phyloP scores from a whole-genome alignment of 345 rosid genomes.

The Mangifera indica region DNA sequence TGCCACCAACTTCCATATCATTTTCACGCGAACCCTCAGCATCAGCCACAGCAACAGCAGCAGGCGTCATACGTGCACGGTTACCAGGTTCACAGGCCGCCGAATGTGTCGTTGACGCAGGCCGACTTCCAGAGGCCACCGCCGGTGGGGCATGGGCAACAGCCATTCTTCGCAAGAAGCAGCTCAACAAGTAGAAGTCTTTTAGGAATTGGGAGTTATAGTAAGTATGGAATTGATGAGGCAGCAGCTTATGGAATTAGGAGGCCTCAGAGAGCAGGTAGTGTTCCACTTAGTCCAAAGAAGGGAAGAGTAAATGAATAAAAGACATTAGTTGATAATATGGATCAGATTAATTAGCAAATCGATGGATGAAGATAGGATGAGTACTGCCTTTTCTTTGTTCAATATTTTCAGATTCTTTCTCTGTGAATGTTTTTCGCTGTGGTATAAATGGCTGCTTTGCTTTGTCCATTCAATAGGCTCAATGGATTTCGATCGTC shows the following conservation, averaged over 20 bases:
- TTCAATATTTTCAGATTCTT: too few species aligned
- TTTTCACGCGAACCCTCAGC: conserved; percentile 30
- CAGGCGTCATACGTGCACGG: conserved; percentile 7
- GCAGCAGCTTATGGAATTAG: conserved; percentile 16
- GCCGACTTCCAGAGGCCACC: conserved; percentile 28
- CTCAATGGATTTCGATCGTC: not conserved
- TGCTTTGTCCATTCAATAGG: not conserved
- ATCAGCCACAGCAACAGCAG: conserved; percentile 32
- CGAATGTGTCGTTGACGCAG: conserved; percentile 8
- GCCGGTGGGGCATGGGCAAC: conserved; percentile 17
- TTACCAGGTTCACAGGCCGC: conserved; percentile 20
- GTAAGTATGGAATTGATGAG: conserved; percentile 36
- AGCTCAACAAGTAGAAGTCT: conserved; percentile 25
- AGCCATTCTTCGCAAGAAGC: conserved; percentile 22
- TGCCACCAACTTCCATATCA: conserved; percentile 33
- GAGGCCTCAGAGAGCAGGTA: conserved; percentile 39
- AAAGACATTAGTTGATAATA: conserved; percentile 9
- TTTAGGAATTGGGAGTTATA: conserved; percentile 33
- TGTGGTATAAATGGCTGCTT: not conserved
- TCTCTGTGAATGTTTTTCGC: not conserved
- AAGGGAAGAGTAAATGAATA: conserved; percentile 20
- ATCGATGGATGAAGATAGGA: not conserved
- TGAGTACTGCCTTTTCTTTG: not conserved
- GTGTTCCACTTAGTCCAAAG: conserved; percentile 56
- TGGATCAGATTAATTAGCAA: not conserved